phyloP scores from a whole-genome alignment of 805 yeast species.

The Lipomyces mesembrius region DNA sequence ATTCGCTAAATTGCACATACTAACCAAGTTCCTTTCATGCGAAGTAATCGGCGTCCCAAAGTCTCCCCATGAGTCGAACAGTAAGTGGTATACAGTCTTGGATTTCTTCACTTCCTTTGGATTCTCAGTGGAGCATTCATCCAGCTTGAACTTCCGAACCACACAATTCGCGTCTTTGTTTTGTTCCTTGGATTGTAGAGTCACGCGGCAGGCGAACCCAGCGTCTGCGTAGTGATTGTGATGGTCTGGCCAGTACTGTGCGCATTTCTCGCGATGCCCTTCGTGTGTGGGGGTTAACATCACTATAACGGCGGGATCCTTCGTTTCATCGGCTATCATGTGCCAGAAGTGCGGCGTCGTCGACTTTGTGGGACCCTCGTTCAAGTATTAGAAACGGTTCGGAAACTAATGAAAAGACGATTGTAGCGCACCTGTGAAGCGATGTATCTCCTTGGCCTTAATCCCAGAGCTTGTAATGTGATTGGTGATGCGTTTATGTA shows the following conservation, averaged over 20 bases:
- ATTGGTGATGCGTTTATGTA: slow-evolving; percentile 90
- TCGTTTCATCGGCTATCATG: slow-evolving; percentile 69
- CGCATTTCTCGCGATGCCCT: slow-evolving; percentile 79
- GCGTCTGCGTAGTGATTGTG: background rate
- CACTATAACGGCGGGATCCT: slow-evolving; percentile 62
- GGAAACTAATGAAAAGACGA: background rate
- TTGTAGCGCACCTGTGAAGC: slow-evolving; percentile 43
- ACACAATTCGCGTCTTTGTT: slow-evolving; percentile 32
- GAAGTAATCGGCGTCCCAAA: slow-evolving; percentile 60
- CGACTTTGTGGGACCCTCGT: slow-evolving; percentile 81
- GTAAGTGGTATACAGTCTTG: slow-evolving; percentile 61
- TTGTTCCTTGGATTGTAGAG: slow-evolving; percentile 1
- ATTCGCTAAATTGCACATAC: slow-evolving; percentile 54
- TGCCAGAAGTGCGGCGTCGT: slow-evolving; percentile 88
- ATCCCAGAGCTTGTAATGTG: slow-evolving; percentile 46
- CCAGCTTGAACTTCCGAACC: slow-evolving; percentile 24
- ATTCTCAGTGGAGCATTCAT: slow-evolving; percentile 29
- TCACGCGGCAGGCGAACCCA: slow-evolving; percentile 16
- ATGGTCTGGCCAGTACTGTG: slow-evolving; percentile 71
- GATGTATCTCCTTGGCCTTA: slow-evolving; percentile 42
- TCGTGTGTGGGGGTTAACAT: slow-evolving; percentile 82
- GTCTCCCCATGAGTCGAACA: slow-evolving; percentile 82
- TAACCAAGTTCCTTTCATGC: slow-evolving; percentile 61
- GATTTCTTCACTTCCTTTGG: slow-evolving; percentile 6
- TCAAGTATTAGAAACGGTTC: slow-evolving; percentile 51